These are phyloP conservation scores for Kodamaea kakaduensis DNA, from an alignment of 805 yeast genomes.

Conservation along the genomic window DNA sequence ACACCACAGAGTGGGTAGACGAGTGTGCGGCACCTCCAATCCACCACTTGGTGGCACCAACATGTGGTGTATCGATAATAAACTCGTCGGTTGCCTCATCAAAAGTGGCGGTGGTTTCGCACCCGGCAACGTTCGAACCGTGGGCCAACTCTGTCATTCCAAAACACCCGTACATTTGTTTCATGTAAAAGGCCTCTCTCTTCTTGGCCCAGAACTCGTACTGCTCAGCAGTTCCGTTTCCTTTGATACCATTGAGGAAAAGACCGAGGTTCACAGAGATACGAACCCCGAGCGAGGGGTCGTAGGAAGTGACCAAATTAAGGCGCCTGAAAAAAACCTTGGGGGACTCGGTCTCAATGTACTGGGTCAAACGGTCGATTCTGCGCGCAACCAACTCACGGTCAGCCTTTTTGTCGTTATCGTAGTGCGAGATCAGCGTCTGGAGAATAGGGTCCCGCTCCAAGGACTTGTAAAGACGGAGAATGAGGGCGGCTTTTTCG, in stretches of 20 bases:
- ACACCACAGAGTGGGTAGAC: conserved; percentile 38
- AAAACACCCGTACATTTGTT: conserved; percentile 70
- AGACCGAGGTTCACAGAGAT: conserved; percentile 38
- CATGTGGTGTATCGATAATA: conserved; percentile 43
- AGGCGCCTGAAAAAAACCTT: conserved; percentile 32
- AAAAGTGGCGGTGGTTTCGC: conserved; percentile 68
- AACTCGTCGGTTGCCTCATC: conserved; percentile 40
- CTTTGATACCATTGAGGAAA: conserved; percentile 36
- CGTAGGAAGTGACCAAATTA: conserved; percentile 33
- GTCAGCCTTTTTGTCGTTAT: conserved; percentile 25
- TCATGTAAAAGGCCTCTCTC: conserved; percentile 31
- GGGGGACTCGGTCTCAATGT: conserved; percentile 30
- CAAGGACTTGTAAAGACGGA: conserved; percentile 28
- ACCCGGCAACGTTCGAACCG: conserved; percentile 81
- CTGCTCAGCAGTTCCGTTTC: conserved; percentile 40
- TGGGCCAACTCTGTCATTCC: conserved; percentile 93
- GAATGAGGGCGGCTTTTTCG: conserved; percentile 29
- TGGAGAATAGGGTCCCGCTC: conserved; percentile 38
- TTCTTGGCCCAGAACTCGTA: conserved; percentile 34
- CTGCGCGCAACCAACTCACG: conserved; percentile 31
- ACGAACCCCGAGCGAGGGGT: conserved; percentile 37
- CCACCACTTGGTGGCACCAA: conserved; percentile 51
- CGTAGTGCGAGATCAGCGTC: conserved; percentile 30
- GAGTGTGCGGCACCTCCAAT: conserved; percentile 49
- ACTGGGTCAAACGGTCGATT: conserved; percentile 34